A percentile compares a stretch with the other conserved stretches of the same genome.
Conservation (phyloP, 2,329 filamentous ascomycete genomes). For the Aspergillus pseudoglaucus region DNA sequence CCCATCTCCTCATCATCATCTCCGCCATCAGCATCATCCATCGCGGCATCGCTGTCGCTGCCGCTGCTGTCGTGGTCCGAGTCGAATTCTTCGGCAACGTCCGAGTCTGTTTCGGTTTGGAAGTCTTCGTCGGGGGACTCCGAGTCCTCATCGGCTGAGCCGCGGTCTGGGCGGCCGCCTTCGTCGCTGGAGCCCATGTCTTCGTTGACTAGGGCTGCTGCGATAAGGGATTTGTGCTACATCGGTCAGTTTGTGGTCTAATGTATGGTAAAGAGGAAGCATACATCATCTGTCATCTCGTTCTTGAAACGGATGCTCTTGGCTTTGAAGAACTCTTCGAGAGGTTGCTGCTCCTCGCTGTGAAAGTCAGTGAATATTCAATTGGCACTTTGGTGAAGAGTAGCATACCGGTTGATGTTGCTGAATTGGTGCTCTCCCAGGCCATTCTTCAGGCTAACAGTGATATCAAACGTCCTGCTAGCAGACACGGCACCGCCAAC, state of each 20-base stretch:
- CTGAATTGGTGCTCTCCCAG: conserved; percentile 89
- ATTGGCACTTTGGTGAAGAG: neutral
- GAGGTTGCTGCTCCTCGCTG: conserved; percentile 83
- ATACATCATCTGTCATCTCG: conserved; percentile 92
- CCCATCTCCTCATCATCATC: conserved; percentile 24
- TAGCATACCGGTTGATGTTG: conserved; percentile 79
- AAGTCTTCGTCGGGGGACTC: conserved; percentile 97
- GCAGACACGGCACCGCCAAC: conserved; percentile 91
- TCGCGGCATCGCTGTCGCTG: conserved; percentile 59
- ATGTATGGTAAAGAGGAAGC: conserved; percentile 24
- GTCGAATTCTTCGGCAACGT: conserved; percentile 95
- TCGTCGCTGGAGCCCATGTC: conserved; percentile 76
- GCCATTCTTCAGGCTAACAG: conserved; percentile 82
- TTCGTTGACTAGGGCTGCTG: conserved; percentile 75
- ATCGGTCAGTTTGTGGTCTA: neutral
- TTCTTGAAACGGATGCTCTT: conserved; percentile 97
- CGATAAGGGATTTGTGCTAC: conserved; percentile 51
- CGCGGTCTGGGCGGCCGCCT: conserved; percentile 66
- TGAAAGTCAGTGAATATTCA: conserved; percentile 17
- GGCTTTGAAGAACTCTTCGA: conserved; percentile 96
- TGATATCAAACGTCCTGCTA: conserved; percentile 94
- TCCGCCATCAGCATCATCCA: conserved; percentile 43
- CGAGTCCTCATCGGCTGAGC: conserved; percentile 91
- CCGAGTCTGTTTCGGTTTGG: conserved; percentile 81
- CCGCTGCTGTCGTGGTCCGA: conserved; percentile 81